Percentiles rank a stretch among this genome's conserved stretches.
Conservation (phyloP, 495 filamentous ascomycete genomes). For the Jackrogersella minutella region DNA sequence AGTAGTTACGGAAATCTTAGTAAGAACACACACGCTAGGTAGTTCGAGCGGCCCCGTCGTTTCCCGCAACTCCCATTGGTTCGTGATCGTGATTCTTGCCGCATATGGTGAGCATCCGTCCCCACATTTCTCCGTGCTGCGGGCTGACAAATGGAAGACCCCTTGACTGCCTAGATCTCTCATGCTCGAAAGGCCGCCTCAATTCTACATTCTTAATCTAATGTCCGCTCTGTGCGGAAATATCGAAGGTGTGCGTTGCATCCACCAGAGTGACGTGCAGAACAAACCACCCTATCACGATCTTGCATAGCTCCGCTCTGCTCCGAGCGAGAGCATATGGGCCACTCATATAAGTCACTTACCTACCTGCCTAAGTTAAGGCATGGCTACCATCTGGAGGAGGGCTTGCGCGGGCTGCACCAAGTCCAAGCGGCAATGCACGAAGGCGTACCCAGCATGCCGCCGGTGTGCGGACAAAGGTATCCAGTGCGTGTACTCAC, state of each 20-base stretch:
- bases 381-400: slow-evolving; percentile 22
- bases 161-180: background rate
- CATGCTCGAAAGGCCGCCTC: background rate
- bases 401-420: slow-evolving; percentile 40
- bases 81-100: background rate
- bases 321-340: background rate
- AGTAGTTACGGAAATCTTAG: too few species aligned
- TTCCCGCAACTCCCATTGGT: slow-evolving; percentile 29
- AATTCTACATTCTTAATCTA: background rate
- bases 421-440: slow-evolving; percentile 44
- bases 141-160: slow-evolving; percentile 26
- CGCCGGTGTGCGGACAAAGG: slow-evolving; percentile 33
- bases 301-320: background rate
- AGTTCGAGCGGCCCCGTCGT: too few species aligned
- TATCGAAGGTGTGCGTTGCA: background rate
- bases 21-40: too few species aligned
- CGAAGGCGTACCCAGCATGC: slow-evolving; percentile 37
- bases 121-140: slow-evolving; percentile 27
- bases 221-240: background rate
- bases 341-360: background rate
- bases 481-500: slow-evolving; percentile 35
- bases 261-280: background rate
- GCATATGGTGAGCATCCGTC: background rate
- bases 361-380: background rate
- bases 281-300: background rate